Base-by-base conservation (phyloP, 208 protist genomes). In the Sergeia podlipaevii region DNA sequence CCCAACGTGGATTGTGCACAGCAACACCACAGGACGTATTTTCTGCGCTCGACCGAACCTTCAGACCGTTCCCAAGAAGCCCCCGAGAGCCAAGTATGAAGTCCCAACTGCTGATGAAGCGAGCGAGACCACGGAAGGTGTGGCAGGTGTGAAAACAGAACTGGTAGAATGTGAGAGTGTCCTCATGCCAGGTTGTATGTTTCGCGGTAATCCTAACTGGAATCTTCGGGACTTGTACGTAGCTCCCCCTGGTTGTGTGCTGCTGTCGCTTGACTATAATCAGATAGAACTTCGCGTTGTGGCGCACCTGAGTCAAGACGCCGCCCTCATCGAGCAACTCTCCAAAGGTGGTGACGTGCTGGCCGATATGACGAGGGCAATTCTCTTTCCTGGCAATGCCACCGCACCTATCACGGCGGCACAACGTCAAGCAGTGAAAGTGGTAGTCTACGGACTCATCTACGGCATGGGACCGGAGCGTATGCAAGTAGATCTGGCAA, bases 361-460 rank as follows among this genome's bases (percentile, higher is more conserved):
- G 27, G 33, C 50, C 17, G 61, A 67, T 4, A 76, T 88, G 39
- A 74, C 78, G n/a, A 55, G 55, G 15, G 59, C 45, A 5, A 39
- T 95, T n/a, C 58, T 82, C 27, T 42, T 41, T 18, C 39, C 75
- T 27, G 43, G 20, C 13, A 18, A 8, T 8, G 23, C 24, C 8
- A 21, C 34, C 7, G 30, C 58, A 1, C 41, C 45, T 3, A 78
- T 89, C n/a, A 47, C 50, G 27, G 57, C 64, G 24, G 41, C 56
- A 36, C 55, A 84, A 51, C 80, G 87, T 4, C 70, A 80, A 42
- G 63, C 75, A 0, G 55, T 77, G 1, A 97, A 97, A 61, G 65
- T 84, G 21, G 65, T 97, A n/a, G 80, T 93, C 13, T 97, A 92
- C 54, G 91, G 91, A 8, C 56, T 95, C 2, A 39, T 97, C 2